Base-by-base conservation (phyloP, 257 asterid genomes). In the Primulina tabacum region DNA sequence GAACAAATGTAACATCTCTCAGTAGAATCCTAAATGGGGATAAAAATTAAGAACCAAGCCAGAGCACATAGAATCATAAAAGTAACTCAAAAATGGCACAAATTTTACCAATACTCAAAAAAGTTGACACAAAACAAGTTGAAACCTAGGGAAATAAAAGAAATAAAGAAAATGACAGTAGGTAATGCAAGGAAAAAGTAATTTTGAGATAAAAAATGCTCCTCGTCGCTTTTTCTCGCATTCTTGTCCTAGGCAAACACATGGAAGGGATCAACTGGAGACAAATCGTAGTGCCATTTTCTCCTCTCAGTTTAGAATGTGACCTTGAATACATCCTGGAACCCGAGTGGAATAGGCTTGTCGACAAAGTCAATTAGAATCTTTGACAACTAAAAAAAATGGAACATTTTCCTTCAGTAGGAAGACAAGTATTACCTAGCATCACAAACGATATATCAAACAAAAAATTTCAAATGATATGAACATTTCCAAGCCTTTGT, bases 31-130 rank as follows among this genome's bases (percentile, higher is more conserved):
- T 34, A 37, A 35, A 18, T 60, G 35, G 60, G 38, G 37, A 50
- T 35, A 61, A 57, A 33, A 64, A 69, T 55, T 35, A 61, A 57
- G 33, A 64, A 72, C 62, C 40, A 35, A 29, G 64, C 50, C 28
- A 9, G 40, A 60, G 58, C 34, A 55, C 55, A 2, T 11, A 35
- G 40, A 28, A 28, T 2, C 30, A 1, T 28, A 28, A 28, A 28
- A 28, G 30, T 28, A 28, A 28, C 30, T 28, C 2, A 28, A 28
- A 28, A 28, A 28, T 28, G 30, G 30, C 1, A 28, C 30, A 28
- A 28, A 28, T 28, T 28, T 28, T 28, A 28, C 4, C 3, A 53
- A 62, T 68, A 29, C 34, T 24, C 21, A 50, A 47, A 58, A 21
- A 71, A 64, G n/a, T 21, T 50, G 26, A 61, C 69, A 67, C 12